Base-by-base conservation (phyloP, 805 yeast genomes). In the Teunomyces tritomae region DNA sequence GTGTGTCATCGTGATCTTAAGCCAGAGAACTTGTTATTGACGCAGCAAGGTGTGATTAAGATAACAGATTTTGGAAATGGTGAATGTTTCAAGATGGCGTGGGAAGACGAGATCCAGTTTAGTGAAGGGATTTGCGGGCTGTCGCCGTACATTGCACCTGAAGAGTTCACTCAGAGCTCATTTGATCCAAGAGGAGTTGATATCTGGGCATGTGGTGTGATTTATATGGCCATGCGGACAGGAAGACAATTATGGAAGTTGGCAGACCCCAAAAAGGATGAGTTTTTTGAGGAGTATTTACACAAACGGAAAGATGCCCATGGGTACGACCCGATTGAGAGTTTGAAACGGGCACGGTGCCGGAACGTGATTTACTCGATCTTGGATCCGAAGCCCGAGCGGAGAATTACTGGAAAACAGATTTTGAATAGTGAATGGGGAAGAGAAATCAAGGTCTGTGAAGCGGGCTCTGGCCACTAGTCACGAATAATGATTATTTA, bases 391-490 rank as follows among this genome's bases (percentile, higher is more conserved):
- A 83, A 85, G 29, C 96, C 99, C 3, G 72, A 78, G 10, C 78
- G 97, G 57, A 78, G 98, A 63, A 87, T 94, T 54, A 91, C 87
- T 24, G 95, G 95, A 10, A 81, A 82, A 57, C 97, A 92, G 67
- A 82, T 91, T 26, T 72, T 94, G 62, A 90, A 87, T 61, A 85
- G 94, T 63, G 98, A 94, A 66, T 92, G 98, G 98, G 96, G 96
- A 0, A 74, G 97, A 49, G 95, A 89, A 62, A 90, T 92, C 52
- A 77, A 71, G 49, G 83, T 88, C 26, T 90, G 96, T 64, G 82
- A 78, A 30, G 86, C 87, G 20, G 91, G 87, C 10, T 83, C 76
- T 28, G 68, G 67, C 34, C 49, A 42, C 34, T 13, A 28, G 27
- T 29, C 14, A 36, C 28, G 26, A 45, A 17, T 13, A 35, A 32